phyloP scores from a whole-genome alignment of 192 early-diverging fungal genomes.

The Backusella mclennaniae region DNA sequence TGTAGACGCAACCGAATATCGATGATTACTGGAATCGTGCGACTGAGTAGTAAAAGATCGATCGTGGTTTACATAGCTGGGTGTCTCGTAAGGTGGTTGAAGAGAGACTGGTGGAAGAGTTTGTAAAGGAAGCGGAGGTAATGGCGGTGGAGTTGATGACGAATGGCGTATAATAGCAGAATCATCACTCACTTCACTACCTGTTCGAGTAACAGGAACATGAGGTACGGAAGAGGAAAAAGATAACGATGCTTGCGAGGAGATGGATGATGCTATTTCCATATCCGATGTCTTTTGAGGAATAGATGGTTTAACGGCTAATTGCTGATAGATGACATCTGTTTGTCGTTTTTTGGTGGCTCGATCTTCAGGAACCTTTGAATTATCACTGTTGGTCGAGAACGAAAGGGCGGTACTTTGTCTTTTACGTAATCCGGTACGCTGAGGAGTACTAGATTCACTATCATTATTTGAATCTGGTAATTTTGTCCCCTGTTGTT shows the following conservation, averaged over 20 bases:
- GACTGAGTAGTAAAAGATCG: neutral
- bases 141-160: neutral
- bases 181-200: constrained; percentile 7
- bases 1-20: neutral
- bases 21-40: neutral
- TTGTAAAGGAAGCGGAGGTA: neutral
- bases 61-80: neutral
- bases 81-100: constrained; percentile 1
- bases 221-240: neutral
- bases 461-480: neutral
- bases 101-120: neutral
- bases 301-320: neutral
- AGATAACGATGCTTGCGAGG: neutral
- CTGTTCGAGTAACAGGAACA: neutral
- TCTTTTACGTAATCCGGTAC: neutral
- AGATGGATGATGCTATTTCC: neutral
- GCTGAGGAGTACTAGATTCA: constrained; percentile 3
- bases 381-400: neutral
- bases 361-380: neutral
- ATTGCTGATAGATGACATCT: neutral
- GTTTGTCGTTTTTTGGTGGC: constrained; percentile 7
- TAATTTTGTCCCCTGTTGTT: neutral
- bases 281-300: neutral
- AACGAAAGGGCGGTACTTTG: neutral
- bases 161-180: neutral